Percentiles rank a stretch among this genome's conserved stretches.
These are phyloP conservation scores for Fusarium nelsonii DNA, from an alignment of 2,329 filamentous ascomycete species.

Conservation along the genomic window DNA sequence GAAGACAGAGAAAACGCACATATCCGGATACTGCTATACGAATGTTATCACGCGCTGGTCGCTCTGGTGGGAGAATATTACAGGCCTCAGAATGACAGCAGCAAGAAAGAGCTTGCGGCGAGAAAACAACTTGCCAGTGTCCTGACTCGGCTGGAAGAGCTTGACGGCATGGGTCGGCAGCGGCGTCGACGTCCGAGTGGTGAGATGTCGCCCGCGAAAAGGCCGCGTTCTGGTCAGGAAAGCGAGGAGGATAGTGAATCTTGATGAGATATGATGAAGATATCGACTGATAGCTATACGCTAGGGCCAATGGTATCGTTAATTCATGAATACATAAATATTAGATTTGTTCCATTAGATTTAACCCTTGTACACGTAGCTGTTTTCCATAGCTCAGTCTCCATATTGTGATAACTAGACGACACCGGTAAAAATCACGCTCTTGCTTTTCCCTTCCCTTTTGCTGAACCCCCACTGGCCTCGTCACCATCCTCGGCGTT, in stretches of 20 bases:
- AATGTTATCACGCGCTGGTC: conserved; percentile 67
- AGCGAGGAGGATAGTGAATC: conserved; percentile 34
- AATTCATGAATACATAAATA: conserved; percentile 21
- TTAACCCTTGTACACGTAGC: background rate
- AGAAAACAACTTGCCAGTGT: conserved; percentile 63
- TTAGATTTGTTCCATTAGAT: conserved; percentile 2
- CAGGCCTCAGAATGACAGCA: conserved; percentile 62
- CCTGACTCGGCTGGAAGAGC: conserved; percentile 60
- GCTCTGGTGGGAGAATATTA: conserved; percentile 68
- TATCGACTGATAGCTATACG: background rate
- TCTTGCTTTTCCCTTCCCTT: conserved; percentile 22
- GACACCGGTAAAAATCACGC: background rate
- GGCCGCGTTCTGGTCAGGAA: conserved; percentile 51
- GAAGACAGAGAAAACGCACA: conserved; percentile 59
- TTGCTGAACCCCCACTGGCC: conserved; percentile 4
- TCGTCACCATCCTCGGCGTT: conserved; percentile 46
- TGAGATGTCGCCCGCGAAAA: conserved; percentile 61
- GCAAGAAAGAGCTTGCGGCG: conserved; percentile 64
- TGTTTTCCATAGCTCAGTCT: background rate
- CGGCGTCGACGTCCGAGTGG: conserved; percentile 54
- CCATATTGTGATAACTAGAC: conserved; percentile 1
- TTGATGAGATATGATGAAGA: conserved; percentile 4
- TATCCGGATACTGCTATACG: conserved; percentile 67
- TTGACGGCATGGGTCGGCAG: conserved; percentile 50
- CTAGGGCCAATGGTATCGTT: background rate